A percentile compares a stretch with the other conserved stretches of the same genome.
Conservation (phyloP, 768 basidiomycete species). For the Hemileccinum rubropunctum region DNA sequence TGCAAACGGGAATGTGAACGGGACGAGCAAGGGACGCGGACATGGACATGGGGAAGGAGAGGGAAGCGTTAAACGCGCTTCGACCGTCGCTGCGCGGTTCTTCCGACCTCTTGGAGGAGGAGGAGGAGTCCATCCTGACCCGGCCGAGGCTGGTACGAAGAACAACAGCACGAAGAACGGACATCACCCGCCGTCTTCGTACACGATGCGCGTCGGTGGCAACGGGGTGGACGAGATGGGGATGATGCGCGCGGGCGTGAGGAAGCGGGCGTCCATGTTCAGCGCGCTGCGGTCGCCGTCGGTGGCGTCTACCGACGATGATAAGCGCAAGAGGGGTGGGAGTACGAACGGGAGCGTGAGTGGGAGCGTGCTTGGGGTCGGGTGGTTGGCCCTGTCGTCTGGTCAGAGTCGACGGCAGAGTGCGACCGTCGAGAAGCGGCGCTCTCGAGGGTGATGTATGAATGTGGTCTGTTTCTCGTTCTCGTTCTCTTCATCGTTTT, state of each 20-base stretch:
- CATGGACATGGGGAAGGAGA: background rate
- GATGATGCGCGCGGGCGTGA: slow-evolving; percentile 27
- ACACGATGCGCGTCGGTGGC: background rate
- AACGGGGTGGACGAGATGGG: slow-evolving; percentile 38
- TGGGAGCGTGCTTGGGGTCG: slow-evolving; percentile 1
- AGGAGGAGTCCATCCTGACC: background rate
- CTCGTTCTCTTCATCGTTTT: too few species aligned
- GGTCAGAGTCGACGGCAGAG: slow-evolving; percentile 9
- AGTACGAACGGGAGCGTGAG: background rate
- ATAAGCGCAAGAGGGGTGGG: background rate
- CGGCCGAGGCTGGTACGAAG: background rate
- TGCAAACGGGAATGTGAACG: background rate
- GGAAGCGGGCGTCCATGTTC: slow-evolving; percentile 10
- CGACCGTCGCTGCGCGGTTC: slow-evolving; percentile 16
- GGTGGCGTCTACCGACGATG: background rate
- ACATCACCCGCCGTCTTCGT: background rate
- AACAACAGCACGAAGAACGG: background rate
- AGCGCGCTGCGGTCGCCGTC: slow-evolving; percentile 1
- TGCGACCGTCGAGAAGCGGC: slow-evolving; percentile 4
- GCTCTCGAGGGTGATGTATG: background rate
- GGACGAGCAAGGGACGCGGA: background rate
- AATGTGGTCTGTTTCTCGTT: too few species aligned
- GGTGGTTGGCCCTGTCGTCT: slow-evolving; percentile 2
- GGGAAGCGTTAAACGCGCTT: slow-evolving; percentile 11
- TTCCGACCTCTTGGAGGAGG: slow-evolving; percentile 11